Evolutionary conservation across 1,139 yeast genomes (phyloP).

Genomic region (Kurtzmaniella natalensis): DNA sequence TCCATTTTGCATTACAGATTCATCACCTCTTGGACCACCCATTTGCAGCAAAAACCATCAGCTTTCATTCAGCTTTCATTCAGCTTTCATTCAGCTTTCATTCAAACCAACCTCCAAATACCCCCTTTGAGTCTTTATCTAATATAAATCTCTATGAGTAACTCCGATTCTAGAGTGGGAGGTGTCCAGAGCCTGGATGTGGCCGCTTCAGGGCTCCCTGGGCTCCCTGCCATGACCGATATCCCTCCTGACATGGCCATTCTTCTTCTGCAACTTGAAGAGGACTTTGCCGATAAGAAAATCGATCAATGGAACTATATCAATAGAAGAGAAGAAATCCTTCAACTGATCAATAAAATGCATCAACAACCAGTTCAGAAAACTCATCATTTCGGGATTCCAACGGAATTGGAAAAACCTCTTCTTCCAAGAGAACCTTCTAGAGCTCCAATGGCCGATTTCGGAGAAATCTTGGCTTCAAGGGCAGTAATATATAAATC

Average conservation of each 20-base stretch:
- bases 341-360: constrained; percentile 33
- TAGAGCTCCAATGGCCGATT: constrained; percentile 23
- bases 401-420: constrained; percentile 49
- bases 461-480: constrained; percentile 68
- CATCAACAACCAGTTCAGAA: constrained; percentile 31
- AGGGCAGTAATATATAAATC: constrained; percentile 64
- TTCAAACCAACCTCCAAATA: no score
- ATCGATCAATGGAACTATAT: constrained; percentile 50
- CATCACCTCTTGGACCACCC: no score
- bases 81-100: no score
- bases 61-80: no score
- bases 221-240: constrained; percentile 23
- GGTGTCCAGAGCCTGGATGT: constrained; percentile 3
- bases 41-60: no score
- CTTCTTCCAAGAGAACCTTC: constrained; percentile 50
- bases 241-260: constrained; percentile 47
- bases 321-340: constrained; percentile 43
- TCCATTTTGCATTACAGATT: no score
- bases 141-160: no score
- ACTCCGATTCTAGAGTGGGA: neutral
- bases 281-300: constrained; percentile 38
- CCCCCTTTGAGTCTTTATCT: constrained; percentile 8
- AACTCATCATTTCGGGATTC: no score
- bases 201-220: constrained; percentile 9
- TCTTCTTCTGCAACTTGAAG: constrained; percentile 39